phyloP scores from a whole-genome alignment of 2,329 filamentous ascomycete species.

The Kalmusia sp. region DNA sequence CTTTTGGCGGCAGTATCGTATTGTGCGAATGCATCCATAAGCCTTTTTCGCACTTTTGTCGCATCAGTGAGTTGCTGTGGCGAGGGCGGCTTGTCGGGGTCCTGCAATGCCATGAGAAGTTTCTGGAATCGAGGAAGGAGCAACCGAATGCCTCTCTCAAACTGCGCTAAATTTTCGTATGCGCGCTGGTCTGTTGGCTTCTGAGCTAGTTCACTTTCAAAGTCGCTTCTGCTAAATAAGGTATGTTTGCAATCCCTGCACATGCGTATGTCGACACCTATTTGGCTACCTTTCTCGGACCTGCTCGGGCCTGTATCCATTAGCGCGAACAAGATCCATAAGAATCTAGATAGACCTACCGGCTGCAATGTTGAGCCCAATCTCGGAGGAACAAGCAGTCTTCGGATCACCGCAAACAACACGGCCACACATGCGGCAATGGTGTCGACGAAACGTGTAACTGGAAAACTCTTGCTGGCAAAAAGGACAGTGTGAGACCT shows the following conservation, averaged over 20 bases:
- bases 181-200: slow-evolving; percentile 78
- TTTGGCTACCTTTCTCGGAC: slow-evolving; percentile 55
- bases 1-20: slow-evolving; percentile 84
- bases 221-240: slow-evolving; percentile 78
- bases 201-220: slow-evolving; percentile 70
- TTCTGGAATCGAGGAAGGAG: slow-evolving; percentile 86
- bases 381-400: slow-evolving; percentile 83
- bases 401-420: slow-evolving; percentile 89
- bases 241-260: slow-evolving; percentile 85
- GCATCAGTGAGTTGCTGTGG: slow-evolving; percentile 81
- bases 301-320: slow-evolving; percentile 36
- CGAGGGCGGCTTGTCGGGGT: slow-evolving; percentile 69
- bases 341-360: slow-evolving; percentile 52
- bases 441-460: slow-evolving; percentile 91
- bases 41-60: slow-evolving; percentile 84
- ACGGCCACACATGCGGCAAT: slow-evolving; percentile 90
- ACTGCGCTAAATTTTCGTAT: slow-evolving; percentile 84
- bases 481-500: slow-evolving; percentile 83
- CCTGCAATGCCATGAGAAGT: slow-evolving; percentile 75
- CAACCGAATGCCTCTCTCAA: slow-evolving; percentile 83
- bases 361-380: slow-evolving; percentile 78
- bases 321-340: background rate
- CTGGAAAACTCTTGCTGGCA: slow-evolving; percentile 95
- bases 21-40: slow-evolving; percentile 88
- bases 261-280: slow-evolving; percentile 85